Percentiles rank a stretch among this genome's conserved stretches.
phyloP scores from a whole-genome alignment of 768 basidiomycete genomes.

The Cystobasidium tubakii region DNA sequence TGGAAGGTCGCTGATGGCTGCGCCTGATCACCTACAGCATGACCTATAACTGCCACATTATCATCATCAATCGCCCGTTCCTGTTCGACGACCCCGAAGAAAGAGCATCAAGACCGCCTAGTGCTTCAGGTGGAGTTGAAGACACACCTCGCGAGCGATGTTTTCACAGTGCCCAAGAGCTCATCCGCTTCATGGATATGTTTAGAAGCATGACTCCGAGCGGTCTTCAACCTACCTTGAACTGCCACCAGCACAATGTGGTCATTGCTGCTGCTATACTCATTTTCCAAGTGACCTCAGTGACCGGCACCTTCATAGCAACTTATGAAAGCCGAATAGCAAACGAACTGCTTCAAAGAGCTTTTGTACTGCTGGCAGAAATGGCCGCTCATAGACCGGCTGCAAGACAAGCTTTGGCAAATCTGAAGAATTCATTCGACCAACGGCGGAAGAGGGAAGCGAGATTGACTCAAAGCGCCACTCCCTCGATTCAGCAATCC shows the following conservation, averaged over 20 bases:
- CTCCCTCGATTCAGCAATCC: conserved; percentile 1
- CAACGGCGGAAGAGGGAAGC: conserved; percentile 10
- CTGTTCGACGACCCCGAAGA: conserved; percentile 7
- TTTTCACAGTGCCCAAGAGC: conserved; percentile 22
- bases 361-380: background rate
- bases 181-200: conserved; percentile 16
- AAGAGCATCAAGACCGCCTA: conserved; percentile 5
- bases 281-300: conserved; percentile 17
- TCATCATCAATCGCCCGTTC: conserved; percentile 29
- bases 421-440: conserved; percentile 3
- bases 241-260: conserved; percentile 31
- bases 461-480: background rate
- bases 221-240: conserved; percentile 8
- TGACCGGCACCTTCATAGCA: background rate
- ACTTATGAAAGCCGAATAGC: background rate
- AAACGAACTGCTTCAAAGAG: background rate
- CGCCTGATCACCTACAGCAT: background rate
- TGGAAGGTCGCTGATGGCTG: background rate
- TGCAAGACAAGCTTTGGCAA: conserved; percentile 12
- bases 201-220: conserved; percentile 10
- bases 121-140: background rate
- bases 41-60: conserved; percentile 25
- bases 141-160: conserved; percentile 1
- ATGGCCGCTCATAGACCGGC: conserved; percentile 15
- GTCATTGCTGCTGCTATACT: conserved; percentile 26